Base-by-base conservation (phyloP, 164 flowering plant species). In the Akebia trifoliata region DNA sequence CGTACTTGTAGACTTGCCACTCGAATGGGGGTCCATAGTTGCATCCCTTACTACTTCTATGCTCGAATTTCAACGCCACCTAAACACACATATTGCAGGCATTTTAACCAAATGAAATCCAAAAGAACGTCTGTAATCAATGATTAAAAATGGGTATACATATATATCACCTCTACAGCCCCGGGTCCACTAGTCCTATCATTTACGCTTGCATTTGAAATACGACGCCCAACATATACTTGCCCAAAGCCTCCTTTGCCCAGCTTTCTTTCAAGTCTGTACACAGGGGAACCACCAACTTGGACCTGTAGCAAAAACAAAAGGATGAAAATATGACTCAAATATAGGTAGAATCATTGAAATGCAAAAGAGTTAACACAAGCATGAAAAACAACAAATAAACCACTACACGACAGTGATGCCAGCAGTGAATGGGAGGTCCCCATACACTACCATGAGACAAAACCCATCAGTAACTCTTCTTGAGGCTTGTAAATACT, bases 181-280 rank as follows among this genome's bases (percentile, higher is more conserved):
- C 80, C 85, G 17, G 89, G 67, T 6, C 93, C 88, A 61, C 71
- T 25, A 35, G 63, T 65, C 60, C 83, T 61, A 32, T 76, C 91
- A 58, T 26, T 72, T 20, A 69, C 56, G 60, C 24, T 71, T 40
- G 69, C 51, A 50, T 76, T 70, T 39, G 76, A 64, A 48, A 81
- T 46, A 1, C 90, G 78, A 2, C 92, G 78, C 24, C 97, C 97
- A 68, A 88, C 92, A 76, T 84, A 87, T 0, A 90, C 97, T 63
- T 90, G 97, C 9, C 97, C 97, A 72, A 87, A 90, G 6, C 95
- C 97, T 60, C 97, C 96, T 68, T 88, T 91, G 3, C 97, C 97
- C 15, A 87, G 71, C 70, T 88, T 91, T 63, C 67, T 84, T 9
- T 84, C 97, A 52, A 79, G 58, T 69, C 55, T 75, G 61, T 91